These are phyloP conservation scores for Groenewaldozyma auringiensis DNA, from an alignment of 1,139 yeast genomes.

Conservation along the genomic window DNA sequence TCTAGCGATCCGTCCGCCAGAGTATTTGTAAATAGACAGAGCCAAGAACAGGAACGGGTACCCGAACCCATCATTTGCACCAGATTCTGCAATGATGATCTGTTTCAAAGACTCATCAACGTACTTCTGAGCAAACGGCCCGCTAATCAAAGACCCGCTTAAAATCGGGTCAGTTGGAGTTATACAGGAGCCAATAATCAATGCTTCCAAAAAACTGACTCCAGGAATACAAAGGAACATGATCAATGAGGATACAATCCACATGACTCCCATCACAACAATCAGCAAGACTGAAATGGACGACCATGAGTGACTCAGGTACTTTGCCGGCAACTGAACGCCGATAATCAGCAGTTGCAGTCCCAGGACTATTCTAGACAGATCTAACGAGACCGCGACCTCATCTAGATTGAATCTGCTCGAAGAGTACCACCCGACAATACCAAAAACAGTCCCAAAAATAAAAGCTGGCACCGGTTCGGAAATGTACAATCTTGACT, in stretches of 20 bases:
- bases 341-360: slow-evolving; percentile 38
- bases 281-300: slow-evolving; percentile 32
- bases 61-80: slow-evolving; percentile 38
- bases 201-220: slow-evolving; percentile 30
- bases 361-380: slow-evolving; percentile 36
- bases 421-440: slow-evolving; percentile 23
- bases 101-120: slow-evolving; percentile 28
- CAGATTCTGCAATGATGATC: slow-evolving; percentile 35
- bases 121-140: slow-evolving; percentile 35
- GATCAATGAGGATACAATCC: slow-evolving; percentile 35
- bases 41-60: slow-evolving; percentile 36
- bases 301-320: slow-evolving; percentile 28
- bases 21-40: slow-evolving; percentile 26
- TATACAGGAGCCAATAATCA: slow-evolving; percentile 36
- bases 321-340: slow-evolving; percentile 38
- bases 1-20: slow-evolving; percentile 27
- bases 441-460: slow-evolving; percentile 25
- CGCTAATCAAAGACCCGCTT: slow-evolving; percentile 38
- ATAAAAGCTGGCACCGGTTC: slow-evolving; percentile 28
- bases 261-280: slow-evolving; percentile 38
- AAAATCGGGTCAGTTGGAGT: slow-evolving; percentile 43
- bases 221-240: slow-evolving; percentile 32
- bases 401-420: slow-evolving; percentile 19
- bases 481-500: slow-evolving; percentile 24
- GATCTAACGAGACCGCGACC: slow-evolving; percentile 27